These are phyloP conservation scores for Starmerella bacillaris DNA, from an alignment of 805 yeast species.

Conservation along the genomic window DNA sequence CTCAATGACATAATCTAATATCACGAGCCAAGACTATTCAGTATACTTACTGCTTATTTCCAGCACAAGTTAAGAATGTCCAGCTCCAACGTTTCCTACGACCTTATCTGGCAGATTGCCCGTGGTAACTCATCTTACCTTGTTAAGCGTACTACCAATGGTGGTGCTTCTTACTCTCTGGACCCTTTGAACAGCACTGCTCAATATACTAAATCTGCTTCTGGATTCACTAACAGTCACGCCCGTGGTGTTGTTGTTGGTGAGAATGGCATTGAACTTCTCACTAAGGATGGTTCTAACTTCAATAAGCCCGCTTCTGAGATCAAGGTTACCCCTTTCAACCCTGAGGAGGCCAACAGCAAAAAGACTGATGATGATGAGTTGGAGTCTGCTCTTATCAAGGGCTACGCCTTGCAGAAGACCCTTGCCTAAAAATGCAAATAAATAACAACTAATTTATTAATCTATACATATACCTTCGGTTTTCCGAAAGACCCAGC, in stretches of 20 bases:
- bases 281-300: constrained; percentile 30
- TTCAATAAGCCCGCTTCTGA: constrained; percentile 32
- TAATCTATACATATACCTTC: too few species aligned
- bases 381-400: constrained; percentile 31
- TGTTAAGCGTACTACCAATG: constrained; percentile 29
- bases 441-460: too few species aligned
- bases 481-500: too few species aligned
- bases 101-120: constrained; percentile 36
- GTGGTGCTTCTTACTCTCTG: constrained; percentile 29
- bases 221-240: constrained; percentile 34
- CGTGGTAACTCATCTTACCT: constrained; percentile 31
- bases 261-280: constrained; percentile 24
- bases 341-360: constrained; percentile 28
- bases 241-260: constrained; percentile 30
- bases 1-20: neutral
- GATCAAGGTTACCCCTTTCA: constrained; percentile 29
- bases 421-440: neutral
- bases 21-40: neutral
- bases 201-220: constrained; percentile 30
- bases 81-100: constrained; percentile 22
- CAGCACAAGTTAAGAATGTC: constrained; percentile 13
- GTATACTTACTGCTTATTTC: neutral
- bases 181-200: constrained; percentile 36
- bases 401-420: constrained; percentile 28
- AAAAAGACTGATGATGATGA: constrained; percentile 31